phyloP scores from a whole-genome alignment of 2,329 filamentous ascomycete species.

The Colletotrichum sp. region DNA sequence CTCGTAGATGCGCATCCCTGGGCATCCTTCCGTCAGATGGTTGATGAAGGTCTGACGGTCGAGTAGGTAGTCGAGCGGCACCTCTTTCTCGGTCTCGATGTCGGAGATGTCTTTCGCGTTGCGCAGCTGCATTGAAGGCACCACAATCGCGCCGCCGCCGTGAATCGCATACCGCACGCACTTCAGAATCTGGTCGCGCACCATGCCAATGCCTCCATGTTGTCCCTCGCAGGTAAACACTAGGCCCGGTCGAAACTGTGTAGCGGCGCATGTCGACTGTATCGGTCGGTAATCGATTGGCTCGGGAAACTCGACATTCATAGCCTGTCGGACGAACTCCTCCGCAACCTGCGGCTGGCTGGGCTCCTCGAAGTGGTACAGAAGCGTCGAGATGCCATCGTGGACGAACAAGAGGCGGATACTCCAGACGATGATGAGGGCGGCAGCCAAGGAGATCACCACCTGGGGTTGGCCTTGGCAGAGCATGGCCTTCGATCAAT shows the following conservation, averaged over 20 bases:
- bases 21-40: constrained; percentile 29
- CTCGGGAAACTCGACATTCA: constrained; percentile 36
- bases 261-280: constrained; percentile 33
- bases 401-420: not conserved
- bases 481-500: constrained; percentile 7
- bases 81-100: constrained; percentile 31
- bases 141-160: constrained; percentile 37
- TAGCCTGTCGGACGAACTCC: constrained; percentile 28
- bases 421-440: constrained; percentile 12
- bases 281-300: constrained; percentile 39
- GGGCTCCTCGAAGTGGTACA: not conserved
- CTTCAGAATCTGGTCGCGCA: constrained; percentile 44
- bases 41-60: constrained; percentile 30
- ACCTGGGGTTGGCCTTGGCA: constrained; percentile 8
- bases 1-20: constrained; percentile 31
- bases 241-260: constrained; percentile 36
- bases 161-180: constrained; percentile 44
- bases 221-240: constrained; percentile 44
- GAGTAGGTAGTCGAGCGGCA: constrained; percentile 32
- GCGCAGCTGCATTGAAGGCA: constrained; percentile 39
- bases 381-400: not conserved
- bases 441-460: not conserved
- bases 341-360: constrained; percentile 8
- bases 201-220: constrained; percentile 42
- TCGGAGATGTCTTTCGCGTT: constrained; percentile 34